These are phyloP conservation scores for Euphorbia tirucalli DNA, from an alignment of 345 rosid species.

Conservation along the genomic window DNA sequence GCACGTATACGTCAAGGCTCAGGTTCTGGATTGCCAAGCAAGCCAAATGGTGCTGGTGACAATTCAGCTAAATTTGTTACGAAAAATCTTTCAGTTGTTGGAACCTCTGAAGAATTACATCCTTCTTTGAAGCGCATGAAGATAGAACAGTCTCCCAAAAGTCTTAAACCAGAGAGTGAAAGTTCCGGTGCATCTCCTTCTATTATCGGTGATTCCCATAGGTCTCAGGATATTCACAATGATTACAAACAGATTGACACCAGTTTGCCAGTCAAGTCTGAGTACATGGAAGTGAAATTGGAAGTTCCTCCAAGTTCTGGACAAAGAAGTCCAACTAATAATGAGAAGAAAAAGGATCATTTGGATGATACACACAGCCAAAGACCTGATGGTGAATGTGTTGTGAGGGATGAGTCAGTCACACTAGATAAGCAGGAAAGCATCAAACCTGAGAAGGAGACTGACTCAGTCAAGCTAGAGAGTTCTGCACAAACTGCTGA, in stretches of 20 bases:
- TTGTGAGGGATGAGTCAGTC: slow-evolving; percentile 30
- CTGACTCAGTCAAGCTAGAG: slow-evolving; percentile 54
- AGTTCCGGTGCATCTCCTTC: slow-evolving; percentile 41
- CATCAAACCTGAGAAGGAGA: slow-evolving; percentile 49
- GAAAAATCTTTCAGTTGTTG: slow-evolving; percentile 42
- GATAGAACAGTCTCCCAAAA: slow-evolving; percentile 58
- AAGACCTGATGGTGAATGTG: slow-evolving; percentile 43
- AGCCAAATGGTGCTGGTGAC: slow-evolving; percentile 44
- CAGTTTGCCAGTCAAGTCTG: slow-evolving; percentile 47
- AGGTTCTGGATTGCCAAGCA: slow-evolving; percentile 40
- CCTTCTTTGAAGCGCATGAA: slow-evolving; percentile 84
- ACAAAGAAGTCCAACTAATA: slow-evolving; percentile 46
- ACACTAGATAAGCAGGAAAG: slow-evolving; percentile 46
- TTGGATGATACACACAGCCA: slow-evolving; percentile 45
- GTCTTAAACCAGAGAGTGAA: slow-evolving; percentile 43
- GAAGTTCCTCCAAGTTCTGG: slow-evolving; percentile 51
- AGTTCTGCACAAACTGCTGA: slow-evolving; percentile 45
- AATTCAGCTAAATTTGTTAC: slow-evolving; percentile 40
- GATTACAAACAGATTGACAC: slow-evolving; percentile 45
- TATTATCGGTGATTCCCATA: slow-evolving; percentile 33
- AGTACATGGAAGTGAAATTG: slow-evolving; percentile 49
- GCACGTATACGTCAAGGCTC: slow-evolving; percentile 43
- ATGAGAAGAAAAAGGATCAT: slow-evolving; percentile 47
- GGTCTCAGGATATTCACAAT: slow-evolving; percentile 46
- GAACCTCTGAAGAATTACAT: slow-evolving; percentile 50